Conservation (phyloP, 306 rosid genomes). For the Castanea mollissima region DNA sequence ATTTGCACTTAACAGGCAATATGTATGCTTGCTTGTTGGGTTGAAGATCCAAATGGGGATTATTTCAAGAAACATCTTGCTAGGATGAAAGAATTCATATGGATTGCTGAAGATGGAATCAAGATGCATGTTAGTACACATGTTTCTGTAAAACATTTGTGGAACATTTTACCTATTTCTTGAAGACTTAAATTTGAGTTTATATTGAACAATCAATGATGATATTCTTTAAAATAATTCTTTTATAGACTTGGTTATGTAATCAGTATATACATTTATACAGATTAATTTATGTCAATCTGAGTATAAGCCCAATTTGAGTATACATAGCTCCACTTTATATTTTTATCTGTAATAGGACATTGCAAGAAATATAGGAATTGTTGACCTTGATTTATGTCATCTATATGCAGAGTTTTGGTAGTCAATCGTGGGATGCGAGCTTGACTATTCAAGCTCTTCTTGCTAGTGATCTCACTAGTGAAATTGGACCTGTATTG, state of each 20-base stretch:
- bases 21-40: conserved; percentile 49
- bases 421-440: conserved; percentile 41
- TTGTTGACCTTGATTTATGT: not conserved
- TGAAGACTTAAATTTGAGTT: not conserved
- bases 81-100: conserved; percentile 27
- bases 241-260: too few species aligned
- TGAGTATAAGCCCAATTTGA: too few species aligned
- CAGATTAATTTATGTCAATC: too few species aligned
- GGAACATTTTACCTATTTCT: not conserved
- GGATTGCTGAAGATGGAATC: conserved; percentile 48
- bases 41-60: conserved; percentile 37
- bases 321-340: too few species aligned
- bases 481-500: conserved; percentile 20
- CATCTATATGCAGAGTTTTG: conserved; percentile 49
- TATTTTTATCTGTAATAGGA: too few species aligned
- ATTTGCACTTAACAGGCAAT: conserved; percentile 10
- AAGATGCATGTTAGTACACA: conserved; percentile 29
- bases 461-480: conserved; percentile 20
- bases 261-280: too few species aligned
- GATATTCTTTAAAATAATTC: too few species aligned
- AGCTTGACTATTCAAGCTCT: conserved; percentile 31
- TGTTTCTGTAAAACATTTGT: not conserved
- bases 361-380: too few species aligned
- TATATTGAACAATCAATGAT: too few species aligned
- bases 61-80: conserved; percentile 37